phyloP scores from a whole-genome alignment of 345 rosid genomes.

The Excoecaria agallocha region DNA sequence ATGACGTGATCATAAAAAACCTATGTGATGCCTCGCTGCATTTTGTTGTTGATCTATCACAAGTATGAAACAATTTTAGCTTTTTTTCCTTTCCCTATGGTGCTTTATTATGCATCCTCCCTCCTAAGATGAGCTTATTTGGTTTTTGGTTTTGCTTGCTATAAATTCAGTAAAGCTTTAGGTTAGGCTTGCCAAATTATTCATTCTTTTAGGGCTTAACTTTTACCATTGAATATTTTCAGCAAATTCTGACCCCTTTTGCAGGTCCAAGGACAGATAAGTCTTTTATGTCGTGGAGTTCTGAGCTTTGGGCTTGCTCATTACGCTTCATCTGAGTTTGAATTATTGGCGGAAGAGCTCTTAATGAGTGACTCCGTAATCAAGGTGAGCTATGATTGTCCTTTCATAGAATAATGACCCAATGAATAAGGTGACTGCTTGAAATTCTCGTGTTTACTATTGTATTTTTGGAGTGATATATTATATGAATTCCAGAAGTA shows the following conservation, averaged over 20 bases:
- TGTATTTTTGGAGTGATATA: neutral
- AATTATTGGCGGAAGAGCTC: constrained; percentile 90
- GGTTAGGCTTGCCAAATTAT: neutral
- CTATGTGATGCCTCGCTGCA: neutral
- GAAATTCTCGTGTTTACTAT: neutral
- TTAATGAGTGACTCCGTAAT: constrained; percentile 93
- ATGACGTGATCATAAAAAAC: neutral
- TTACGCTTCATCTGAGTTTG: constrained; percentile 92
- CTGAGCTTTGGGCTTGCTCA: constrained; percentile 92
- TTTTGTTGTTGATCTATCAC: neutral
- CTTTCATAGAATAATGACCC: constrained; percentile 7
- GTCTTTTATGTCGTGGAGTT: constrained; percentile 64
- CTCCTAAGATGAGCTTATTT: neutral
- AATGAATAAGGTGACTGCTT: constrained; percentile 6
- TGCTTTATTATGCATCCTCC: neutral
- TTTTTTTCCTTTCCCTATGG: neutral
- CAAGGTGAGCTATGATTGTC: constrained; percentile 46
- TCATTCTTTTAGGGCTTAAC: neutral
- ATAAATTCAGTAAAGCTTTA: constrained; percentile 1
- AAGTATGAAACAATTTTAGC: neutral
- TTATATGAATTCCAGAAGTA: neutral
- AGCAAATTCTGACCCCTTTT: constrained; percentile 24
- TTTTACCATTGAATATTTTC: constrained; percentile 6
- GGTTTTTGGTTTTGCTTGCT: neutral
- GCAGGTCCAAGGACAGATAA: constrained; percentile 96